phyloP scores from a whole-genome alignment of 768 basidiomycete genomes.

The Tulasnella sp. region DNA sequence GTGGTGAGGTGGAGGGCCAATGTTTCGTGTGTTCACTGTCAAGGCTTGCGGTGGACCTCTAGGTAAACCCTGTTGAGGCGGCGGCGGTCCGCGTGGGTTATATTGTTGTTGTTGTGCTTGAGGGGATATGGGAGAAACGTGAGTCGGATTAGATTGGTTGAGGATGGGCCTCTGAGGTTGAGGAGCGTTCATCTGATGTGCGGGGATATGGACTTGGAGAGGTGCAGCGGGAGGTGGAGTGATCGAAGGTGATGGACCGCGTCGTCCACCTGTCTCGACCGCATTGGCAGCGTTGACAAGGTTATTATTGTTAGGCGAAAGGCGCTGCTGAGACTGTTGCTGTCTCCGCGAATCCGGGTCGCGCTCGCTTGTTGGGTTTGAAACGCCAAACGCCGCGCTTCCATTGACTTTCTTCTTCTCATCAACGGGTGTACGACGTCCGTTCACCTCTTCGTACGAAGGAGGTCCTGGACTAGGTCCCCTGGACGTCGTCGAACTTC shows the following conservation, averaged over 20 bases:
- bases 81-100: background rate
- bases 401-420: background rate
- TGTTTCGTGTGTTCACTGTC: background rate
- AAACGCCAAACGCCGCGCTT: background rate
- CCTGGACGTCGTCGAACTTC: too few relatives aligned
- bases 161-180: conserved; percentile 11
- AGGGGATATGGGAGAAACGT: background rate
- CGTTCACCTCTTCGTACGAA: background rate
- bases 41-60: background rate
- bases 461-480: conserved; percentile 6
- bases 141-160: background rate
- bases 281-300: background rate
- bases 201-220: conserved; percentile 2
- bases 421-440: background rate
- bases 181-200: conserved; percentile 6
- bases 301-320: background rate
- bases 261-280: background rate
- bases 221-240: conserved; percentile 13
- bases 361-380: too few relatives aligned
- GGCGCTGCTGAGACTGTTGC: background rate
- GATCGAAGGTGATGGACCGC: conserved; percentile 5
- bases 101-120: too few relatives aligned
- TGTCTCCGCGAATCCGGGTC: background rate
- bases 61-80: background rate
- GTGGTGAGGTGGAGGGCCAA: background rate